Percentiles rank a stretch among this genome's conserved stretches.
phyloP scores from a whole-genome alignment of 768 basidiomycete species.

The Mycena metata region DNA sequence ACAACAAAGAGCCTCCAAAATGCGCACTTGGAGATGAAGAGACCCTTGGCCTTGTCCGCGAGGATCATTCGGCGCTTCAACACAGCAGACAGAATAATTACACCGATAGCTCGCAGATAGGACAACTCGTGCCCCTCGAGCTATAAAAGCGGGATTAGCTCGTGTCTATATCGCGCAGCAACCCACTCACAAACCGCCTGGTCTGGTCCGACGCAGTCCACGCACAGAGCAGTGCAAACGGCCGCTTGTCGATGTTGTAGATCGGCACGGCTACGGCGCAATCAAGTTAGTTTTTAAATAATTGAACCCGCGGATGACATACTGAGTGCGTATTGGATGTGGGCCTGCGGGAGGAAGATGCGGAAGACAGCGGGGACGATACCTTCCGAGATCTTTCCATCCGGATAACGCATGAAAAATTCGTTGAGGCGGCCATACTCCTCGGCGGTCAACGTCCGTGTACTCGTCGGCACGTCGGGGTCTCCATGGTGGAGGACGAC shows the following conservation, averaged over 20 bases:
- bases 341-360: constrained; percentile 80
- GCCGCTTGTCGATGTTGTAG: constrained; percentile 92
- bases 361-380: constrained; percentile 87
- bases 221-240: constrained; percentile 91
- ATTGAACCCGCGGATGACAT: constrained; percentile 43
- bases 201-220: constrained; percentile 88
- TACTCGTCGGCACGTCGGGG: constrained; percentile 63
- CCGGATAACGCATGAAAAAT: constrained; percentile 84
- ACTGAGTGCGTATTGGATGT: constrained; percentile 92
- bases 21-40: constrained; percentile 92
- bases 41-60: constrained; percentile 93
- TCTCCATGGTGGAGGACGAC: constrained; percentile 81
- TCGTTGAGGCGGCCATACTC: constrained; percentile 83
- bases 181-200: constrained; percentile 78
- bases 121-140: constrained; percentile 92
- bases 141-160: constrained; percentile 51
- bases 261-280: constrained; percentile 81
- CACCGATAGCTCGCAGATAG: constrained; percentile 92
- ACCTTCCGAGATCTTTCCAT: constrained; percentile 90
- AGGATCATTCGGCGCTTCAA: constrained; percentile 93
- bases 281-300: constrained; percentile 25
- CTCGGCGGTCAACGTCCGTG: constrained; percentile 69
- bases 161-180: background rate
- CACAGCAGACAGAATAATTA: constrained; percentile 94
- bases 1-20: background rate